Conservation (phyloP, 306 rosid species). For the Lathyrus oleraceus region DNA sequence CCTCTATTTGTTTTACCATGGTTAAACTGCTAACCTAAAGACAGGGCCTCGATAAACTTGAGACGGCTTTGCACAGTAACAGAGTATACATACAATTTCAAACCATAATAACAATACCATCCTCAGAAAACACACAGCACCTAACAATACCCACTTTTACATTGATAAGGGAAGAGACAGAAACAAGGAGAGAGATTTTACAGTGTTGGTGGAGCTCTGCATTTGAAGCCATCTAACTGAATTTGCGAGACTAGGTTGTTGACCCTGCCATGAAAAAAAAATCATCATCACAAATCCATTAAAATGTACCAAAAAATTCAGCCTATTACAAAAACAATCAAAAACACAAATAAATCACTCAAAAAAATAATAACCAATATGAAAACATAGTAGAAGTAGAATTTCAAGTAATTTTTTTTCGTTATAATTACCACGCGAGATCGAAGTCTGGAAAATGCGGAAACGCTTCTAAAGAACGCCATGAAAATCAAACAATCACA, state of each 20-base stretch:
- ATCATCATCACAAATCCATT: background rate
- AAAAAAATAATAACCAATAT: background rate
- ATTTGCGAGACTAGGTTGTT: conserved; percentile 64
- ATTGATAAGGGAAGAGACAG: background rate
- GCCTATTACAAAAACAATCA: conserved; percentile 1
- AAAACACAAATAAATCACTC: background rate
- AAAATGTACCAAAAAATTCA: background rate
- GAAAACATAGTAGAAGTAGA: background rate
- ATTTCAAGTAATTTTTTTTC: background rate
- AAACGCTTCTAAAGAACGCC: conserved; percentile 64
- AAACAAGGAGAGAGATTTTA: conserved; percentile 38
- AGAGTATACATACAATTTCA: background rate
- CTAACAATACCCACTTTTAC: conserved; percentile 6
- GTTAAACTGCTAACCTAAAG: no score
- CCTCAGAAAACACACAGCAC: background rate
- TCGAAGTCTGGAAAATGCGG: conserved; percentile 79
- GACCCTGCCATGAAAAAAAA: conserved; percentile 57
- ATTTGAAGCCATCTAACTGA: conserved; percentile 89
- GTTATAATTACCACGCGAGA: conserved; percentile 77
- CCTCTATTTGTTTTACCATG: no score
- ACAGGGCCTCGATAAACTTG: no score
- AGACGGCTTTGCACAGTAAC: background rate
- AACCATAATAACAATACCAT: conserved; percentile 16
- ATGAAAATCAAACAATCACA: conserved; percentile 33
- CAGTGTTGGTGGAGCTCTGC: conserved; percentile 66